Percentiles rank a stretch among this genome's conserved stretches.
phyloP scores from a whole-genome alignment of 1,284 basidiomycete species.

The Trichosporon inkin region DNA sequence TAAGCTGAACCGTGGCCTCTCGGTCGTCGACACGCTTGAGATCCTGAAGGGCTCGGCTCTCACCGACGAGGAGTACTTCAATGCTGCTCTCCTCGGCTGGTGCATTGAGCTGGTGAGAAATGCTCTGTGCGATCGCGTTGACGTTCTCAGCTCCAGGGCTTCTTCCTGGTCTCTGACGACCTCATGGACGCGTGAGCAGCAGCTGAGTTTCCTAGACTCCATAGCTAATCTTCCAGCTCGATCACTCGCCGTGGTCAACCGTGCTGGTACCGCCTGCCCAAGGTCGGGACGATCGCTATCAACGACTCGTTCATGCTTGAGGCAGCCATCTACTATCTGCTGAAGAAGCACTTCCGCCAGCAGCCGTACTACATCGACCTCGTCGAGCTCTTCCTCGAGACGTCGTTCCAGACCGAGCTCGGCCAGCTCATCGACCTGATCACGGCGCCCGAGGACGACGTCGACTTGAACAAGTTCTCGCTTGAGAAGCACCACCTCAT shows the following conservation, averaged over 20 bases:
- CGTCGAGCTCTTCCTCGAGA: constrained; percentile 87
- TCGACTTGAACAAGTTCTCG: constrained; percentile 85
- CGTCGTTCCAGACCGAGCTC: constrained; percentile 90
- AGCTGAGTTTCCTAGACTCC: neutral
- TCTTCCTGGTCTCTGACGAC: constrained; percentile 96
- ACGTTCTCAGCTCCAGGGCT: constrained; percentile 77
- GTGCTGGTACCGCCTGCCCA: constrained; percentile 82
- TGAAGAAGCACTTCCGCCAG: constrained; percentile 81
- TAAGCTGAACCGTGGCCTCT: constrained; percentile 93
- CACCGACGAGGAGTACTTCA: constrained; percentile 77
- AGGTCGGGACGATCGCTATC: constrained; percentile 82
- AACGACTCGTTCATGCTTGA: constrained; percentile 98
- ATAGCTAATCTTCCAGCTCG: constrained; percentile 47
- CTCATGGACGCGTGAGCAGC: constrained; percentile 72
- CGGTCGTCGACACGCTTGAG: constrained; percentile 88
- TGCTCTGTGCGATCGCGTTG: neutral
- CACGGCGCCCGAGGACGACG: constrained; percentile 84
- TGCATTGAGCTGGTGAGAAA: constrained; percentile 84
- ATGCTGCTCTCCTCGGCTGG: constrained; percentile 91
- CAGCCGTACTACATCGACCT: constrained; percentile 83
- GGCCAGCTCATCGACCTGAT: constrained; percentile 94
- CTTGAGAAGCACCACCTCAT: constrained; percentile 82
- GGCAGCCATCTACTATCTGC: constrained; percentile 82
- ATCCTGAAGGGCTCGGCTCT: constrained; percentile 68
- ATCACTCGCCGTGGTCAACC: constrained; percentile 96